A percentile compares a stretch with the other conserved stretches of the same genome.
Evolutionary conservation across 2,329 filamentous ascomycete genomes (phyloP).

Genomic region (Fusarium staphyleae): DNA sequence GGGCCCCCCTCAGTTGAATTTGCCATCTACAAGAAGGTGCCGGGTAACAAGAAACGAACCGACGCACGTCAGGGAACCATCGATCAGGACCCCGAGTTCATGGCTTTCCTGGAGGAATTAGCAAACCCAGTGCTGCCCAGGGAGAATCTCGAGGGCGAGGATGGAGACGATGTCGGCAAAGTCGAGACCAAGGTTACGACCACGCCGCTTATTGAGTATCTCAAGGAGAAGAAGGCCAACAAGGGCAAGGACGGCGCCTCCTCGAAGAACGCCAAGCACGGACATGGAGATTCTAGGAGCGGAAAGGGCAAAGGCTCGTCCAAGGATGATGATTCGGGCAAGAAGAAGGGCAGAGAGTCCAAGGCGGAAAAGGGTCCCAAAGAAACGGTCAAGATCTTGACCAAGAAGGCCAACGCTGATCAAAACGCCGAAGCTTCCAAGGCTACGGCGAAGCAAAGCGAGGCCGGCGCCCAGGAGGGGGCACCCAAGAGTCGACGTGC

Average conservation of each 20-base stretch:
- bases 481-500: conserved; percentile 63
- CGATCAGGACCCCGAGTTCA: conserved; percentile 95
- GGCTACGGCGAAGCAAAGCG: conserved; percentile 48
- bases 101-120: conserved; percentile 86
- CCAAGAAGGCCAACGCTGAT: conserved; percentile 63
- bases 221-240: conserved; percentile 90
- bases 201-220: conserved; percentile 87
- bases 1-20: conserved; percentile 83
- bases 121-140: conserved; percentile 70
- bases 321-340: conserved; percentile 59
- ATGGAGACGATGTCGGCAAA: conserved; percentile 52
- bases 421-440: conserved; percentile 57
- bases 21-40: conserved; percentile 83
- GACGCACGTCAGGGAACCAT: conserved; percentile 93
- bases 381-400: conserved; percentile 69
- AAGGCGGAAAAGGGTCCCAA: conserved; percentile 62
- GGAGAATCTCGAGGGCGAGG: conserved; percentile 53
- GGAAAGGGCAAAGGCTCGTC: conserved; percentile 55
- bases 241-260: conserved; percentile 62
- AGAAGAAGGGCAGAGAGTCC: conserved; percentile 69
- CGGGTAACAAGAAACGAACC: conserved; percentile 74
- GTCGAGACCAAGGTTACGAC: conserved; percentile 71
- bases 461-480: conserved; percentile 44
- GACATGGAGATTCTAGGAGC: conserved; percentile 61
- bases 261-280: conserved; percentile 59